Percentiles rank a stretch among this genome's conserved stretches.
Conservation (phyloP, 1,284 basidiomycete species). For the Macrocystidia cucumis region DNA sequence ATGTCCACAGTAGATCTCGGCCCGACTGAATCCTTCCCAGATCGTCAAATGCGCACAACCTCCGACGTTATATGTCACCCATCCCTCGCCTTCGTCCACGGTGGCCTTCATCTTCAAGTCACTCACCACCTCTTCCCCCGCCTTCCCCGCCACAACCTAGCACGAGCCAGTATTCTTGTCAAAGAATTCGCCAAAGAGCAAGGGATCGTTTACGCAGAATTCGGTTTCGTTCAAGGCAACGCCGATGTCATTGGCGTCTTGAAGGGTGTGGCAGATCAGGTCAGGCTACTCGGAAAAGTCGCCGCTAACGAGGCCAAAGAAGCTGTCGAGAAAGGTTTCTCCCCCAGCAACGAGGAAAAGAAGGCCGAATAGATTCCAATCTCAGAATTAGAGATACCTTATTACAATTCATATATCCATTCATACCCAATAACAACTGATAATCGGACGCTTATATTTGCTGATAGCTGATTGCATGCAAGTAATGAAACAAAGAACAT, state of each 20-base stretch:
- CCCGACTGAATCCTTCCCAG: constrained; percentile 85
- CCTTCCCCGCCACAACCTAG: constrained; percentile 89
- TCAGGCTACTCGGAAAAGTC: constrained; percentile 67
- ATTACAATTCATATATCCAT: constrained; percentile 2
- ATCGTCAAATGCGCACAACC: constrained; percentile 92
- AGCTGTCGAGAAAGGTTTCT: constrained; percentile 40
- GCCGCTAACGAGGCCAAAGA: constrained; percentile 58
- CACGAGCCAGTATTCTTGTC: constrained; percentile 73
- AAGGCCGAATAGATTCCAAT: constrained; percentile 9
- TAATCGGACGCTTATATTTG: background rate
- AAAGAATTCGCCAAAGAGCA: constrained; percentile 84
- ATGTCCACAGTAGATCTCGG: constrained; percentile 93
- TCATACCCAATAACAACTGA: constrained; percentile 2
- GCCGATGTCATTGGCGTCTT: constrained; percentile 71
- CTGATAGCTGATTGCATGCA: constrained; percentile 8
- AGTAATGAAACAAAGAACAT: constrained; percentile 26
- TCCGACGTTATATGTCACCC: constrained; percentile 90
- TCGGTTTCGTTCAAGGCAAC: constrained; percentile 84
- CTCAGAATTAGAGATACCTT: background rate
- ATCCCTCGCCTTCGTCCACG: constrained; percentile 85
- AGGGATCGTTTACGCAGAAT: constrained; percentile 83
- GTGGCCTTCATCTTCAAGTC: constrained; percentile 91
- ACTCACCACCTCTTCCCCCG: constrained; percentile 97
- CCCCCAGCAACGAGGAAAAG: constrained; percentile 9
- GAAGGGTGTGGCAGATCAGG: constrained; percentile 76